Base-by-base conservation (phyloP, 345 rosid genomes). In the Ceriops decandra region DNA sequence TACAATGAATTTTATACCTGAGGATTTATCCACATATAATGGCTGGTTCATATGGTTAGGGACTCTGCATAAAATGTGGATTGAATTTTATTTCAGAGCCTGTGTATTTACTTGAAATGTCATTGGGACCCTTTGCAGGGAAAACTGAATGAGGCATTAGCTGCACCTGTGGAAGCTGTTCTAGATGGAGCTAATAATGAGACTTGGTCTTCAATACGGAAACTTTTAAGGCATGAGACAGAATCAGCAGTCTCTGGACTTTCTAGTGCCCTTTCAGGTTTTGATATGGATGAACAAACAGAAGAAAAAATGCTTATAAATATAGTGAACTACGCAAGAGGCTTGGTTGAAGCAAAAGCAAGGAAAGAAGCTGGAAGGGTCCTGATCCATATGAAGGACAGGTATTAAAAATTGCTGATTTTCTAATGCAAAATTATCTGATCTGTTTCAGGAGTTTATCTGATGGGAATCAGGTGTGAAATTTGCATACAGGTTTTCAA, bases 361-460 rank as follows among this genome's bases (percentile, higher is more conserved):
- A 90, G 77, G 82, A 96, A 95, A 84, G 95, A 90, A 83, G 89
- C 99, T 62, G 98, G 90, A 62, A 84, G 92, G 83, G 97, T 84
- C 35, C 66, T 95, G 78, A 87, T 79, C 69, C 93, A 83, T 69
- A 95, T 95, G 99, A 95, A 95, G 81, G 99, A 95, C 68, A 82
- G 98, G 99, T 95, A 33, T 6, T 70, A 59, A 64, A 20, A 64
- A 61, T 70, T 68, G 68, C 62, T 51, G 66, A 35, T 68, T 46
- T 65, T 72, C 49, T 42, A 65, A 47, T 63, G 62, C 2, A 62
- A 62, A 8, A 62, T 52, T 52, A 7, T 63, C 72, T 62, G 49
- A 56, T 66, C 72, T 68, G 49, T 42, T 70, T 52, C 24, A 32
- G 2, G n/a, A 46, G 47, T 56, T 21, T 35, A 62, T 38, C 32